These are phyloP conservation scores for Penicillium pulvis DNA, from an alignment of 495 filamentous ascomycete genomes.

Conservation along the genomic window DNA sequence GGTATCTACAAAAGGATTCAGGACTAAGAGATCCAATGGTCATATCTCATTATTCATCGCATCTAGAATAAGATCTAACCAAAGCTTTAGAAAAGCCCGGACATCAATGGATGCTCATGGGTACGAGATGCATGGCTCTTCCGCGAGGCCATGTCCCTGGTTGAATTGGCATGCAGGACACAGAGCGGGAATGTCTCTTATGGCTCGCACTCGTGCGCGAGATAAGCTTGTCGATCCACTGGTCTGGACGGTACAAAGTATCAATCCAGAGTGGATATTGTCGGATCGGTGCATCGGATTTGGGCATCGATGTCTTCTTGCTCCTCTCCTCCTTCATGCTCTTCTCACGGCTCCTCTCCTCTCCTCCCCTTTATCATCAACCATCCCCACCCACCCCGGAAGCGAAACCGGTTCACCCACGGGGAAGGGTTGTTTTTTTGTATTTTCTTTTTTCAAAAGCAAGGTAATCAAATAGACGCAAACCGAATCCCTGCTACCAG, in stretches of 20 bases:
- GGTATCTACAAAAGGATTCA: neutral
- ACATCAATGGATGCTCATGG: constrained; percentile 21
- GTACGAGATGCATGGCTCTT: constrained; percentile 13
- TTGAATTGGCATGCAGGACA: neutral
- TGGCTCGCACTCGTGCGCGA: constrained; percentile 20
- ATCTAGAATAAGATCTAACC: constrained; percentile 26
- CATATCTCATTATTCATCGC: constrained; percentile 24
- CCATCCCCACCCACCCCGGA: constrained; percentile 26
- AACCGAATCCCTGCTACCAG: constrained; percentile 19
- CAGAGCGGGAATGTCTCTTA: constrained; percentile 23
- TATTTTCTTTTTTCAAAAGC: constrained; percentile 20
- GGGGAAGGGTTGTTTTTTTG: constrained; percentile 31
- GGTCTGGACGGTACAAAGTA: constrained; percentile 5
- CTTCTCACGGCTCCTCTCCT: neutral
- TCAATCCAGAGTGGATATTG: constrained; percentile 20
- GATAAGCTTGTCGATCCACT: constrained; percentile 31
- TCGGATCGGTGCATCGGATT: constrained; percentile 19
- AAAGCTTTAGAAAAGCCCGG: constrained; percentile 3
- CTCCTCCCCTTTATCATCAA: constrained; percentile 8
- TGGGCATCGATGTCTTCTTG: constrained; percentile 20
- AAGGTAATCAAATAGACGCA: constrained; percentile 23
- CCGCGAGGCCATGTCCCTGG: constrained; percentile 13
- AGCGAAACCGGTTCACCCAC: constrained; percentile 29
- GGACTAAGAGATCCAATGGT: constrained; percentile 14
- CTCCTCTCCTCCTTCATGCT: constrained; percentile 15